A percentile compares a stretch with the other conserved stretches of the same genome.
Evolutionary conservation across 768 basidiomycete genomes (phyloP).

Genomic region (Tephrocybe sp.): DNA sequence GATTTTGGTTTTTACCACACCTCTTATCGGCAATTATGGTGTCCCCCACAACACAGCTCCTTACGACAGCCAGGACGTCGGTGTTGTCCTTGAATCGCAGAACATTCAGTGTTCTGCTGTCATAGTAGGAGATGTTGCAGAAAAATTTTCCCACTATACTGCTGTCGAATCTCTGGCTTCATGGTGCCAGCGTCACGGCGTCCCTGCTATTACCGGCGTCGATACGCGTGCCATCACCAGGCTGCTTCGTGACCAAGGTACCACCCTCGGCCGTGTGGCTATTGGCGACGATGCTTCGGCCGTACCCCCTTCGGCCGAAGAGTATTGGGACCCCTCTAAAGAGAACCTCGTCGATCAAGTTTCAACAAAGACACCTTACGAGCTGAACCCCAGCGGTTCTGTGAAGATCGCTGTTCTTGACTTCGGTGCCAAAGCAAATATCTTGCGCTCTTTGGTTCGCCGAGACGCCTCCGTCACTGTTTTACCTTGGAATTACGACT

Average conservation of each 20-base stretch:
- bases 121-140: constrained; percentile 92
- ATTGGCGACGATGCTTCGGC: constrained; percentile 69
- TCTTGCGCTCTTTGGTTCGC: constrained; percentile 86
- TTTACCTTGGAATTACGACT: constrained; percentile 96
- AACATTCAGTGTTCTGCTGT: constrained; percentile 90
- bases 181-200: constrained; percentile 88
- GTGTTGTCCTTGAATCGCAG: constrained; percentile 85
- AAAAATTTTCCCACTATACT: constrained; percentile 90
- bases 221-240: constrained; percentile 96
- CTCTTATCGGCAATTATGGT: constrained; percentile 98
- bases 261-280: constrained; percentile 89
- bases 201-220: constrained; percentile 95
- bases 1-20: constrained; percentile 97
- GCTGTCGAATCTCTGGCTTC: constrained; percentile 90
- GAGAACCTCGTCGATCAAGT: constrained; percentile 95
- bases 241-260: constrained; percentile 93
- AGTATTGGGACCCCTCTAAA: constrained; percentile 89
- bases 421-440: constrained; percentile 98
- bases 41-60: constrained; percentile 82
- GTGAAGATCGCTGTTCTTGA: constrained; percentile 94
- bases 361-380: constrained; percentile 82
- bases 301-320: constrained; percentile 56
- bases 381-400: constrained; percentile 82
- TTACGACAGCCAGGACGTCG: constrained; percentile 71
- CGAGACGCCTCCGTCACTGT: constrained; percentile 93